phyloP scores from a whole-genome alignment of 2,329 filamentous ascomycete species.

The Coniochaeta prunicola region DNA sequence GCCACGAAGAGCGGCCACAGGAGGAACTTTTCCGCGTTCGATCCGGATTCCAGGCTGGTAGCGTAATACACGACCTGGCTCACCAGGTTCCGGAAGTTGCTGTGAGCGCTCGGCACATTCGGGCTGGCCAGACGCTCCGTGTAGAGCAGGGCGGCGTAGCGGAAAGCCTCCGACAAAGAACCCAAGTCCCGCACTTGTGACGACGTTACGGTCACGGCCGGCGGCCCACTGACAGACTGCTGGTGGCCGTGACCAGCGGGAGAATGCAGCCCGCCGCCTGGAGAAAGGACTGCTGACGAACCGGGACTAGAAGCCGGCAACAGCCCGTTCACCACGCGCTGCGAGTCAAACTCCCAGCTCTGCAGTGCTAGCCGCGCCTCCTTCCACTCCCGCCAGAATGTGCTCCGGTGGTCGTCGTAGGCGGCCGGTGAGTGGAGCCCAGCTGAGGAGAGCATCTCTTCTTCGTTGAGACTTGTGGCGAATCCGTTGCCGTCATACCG shows the following conservation, averaged over 20 bases:
- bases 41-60: slow-evolving; percentile 65
- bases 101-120: slow-evolving; percentile 61
- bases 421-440: slow-evolving; percentile 32
- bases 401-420: slow-evolving; percentile 51
- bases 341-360: slow-evolving; percentile 68
- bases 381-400: slow-evolving; percentile 86
- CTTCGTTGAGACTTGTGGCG: slow-evolving; percentile 45
- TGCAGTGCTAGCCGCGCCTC: slow-evolving; percentile 69
- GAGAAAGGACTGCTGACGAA: slow-evolving; percentile 2
- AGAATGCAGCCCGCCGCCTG: background rate
- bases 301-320: slow-evolving; percentile 17
- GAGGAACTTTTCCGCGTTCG: slow-evolving; percentile 75
- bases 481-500: slow-evolving; percentile 65
- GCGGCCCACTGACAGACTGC: background rate
- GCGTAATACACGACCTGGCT: slow-evolving; percentile 79
- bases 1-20: slow-evolving; percentile 91
- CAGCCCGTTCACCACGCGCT: slow-evolving; percentile 42
- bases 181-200: slow-evolving; percentile 66
- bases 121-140: slow-evolving; percentile 81
- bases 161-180: slow-evolving; percentile 84
- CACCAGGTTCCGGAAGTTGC: slow-evolving; percentile 77
- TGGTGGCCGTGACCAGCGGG: background rate
- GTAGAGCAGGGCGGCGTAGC: slow-evolving; percentile 82
- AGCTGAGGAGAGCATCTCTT: slow-evolving; percentile 40
- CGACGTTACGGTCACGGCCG: slow-evolving; percentile 31